Percentiles rank a stretch among this genome's conserved stretches.
phyloP scores from a whole-genome alignment of 1,284 basidiomycete genomes.

The Inonotus hispidus region DNA sequence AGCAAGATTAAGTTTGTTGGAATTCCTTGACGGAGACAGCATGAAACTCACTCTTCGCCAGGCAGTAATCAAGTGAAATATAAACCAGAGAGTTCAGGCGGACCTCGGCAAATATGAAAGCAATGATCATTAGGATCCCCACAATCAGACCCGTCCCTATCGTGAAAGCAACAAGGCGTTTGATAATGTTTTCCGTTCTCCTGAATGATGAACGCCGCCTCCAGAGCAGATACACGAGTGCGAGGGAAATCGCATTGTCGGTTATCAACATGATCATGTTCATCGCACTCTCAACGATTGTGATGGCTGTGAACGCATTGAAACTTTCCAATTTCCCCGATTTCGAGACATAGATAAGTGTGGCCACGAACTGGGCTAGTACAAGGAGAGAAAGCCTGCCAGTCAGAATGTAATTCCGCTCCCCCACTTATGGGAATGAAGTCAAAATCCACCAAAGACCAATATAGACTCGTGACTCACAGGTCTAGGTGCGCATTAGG shows the following conservation, averaged over 20 bases:
- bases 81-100: background rate
- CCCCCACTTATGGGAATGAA: background rate
- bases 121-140: background rate
- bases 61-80: background rate
- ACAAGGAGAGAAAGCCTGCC: background rate
- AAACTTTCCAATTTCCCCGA: background rate
- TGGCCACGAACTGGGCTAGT: background rate
- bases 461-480: background rate
- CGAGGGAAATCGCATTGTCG: background rate
- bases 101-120: background rate
- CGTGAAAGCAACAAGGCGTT: conserved; percentile 1
- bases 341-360: background rate
- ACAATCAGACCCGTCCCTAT: conserved; percentile 11
- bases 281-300: no score
- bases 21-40: background rate
- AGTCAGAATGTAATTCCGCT: background rate
- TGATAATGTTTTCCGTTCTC: conserved; percentile 1
- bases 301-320: no score
- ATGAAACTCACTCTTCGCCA: background rate
- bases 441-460: background rate
- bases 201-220: background rate
- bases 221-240: conserved; percentile 8
- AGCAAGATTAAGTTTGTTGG: background rate
- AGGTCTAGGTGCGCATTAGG: background rate
- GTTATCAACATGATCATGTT: background rate